These are phyloP conservation scores for Kalmusia sp. DNA, from an alignment of 2,329 filamentous ascomycete genomes.

Conservation along the genomic window DNA sequence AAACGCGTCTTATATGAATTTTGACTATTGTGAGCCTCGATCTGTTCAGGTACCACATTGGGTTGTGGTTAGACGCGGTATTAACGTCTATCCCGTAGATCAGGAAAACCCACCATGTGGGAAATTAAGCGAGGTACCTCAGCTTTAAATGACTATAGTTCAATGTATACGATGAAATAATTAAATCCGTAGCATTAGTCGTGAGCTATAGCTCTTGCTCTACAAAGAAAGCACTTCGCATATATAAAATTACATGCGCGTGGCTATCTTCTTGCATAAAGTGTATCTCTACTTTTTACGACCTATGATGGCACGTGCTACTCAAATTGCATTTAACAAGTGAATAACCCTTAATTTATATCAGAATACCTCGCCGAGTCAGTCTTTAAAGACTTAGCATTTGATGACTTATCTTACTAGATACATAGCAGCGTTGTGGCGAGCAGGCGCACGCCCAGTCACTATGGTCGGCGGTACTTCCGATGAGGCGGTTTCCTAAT, in stretches of 20 bases:
- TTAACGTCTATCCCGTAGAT: conserved; percentile 14
- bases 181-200: not conserved
- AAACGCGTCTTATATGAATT: too few relatives aligned
- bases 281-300: not conserved
- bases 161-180: conserved; percentile 3
- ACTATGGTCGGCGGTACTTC: not conserved
- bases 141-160: conserved; percentile 6
- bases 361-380: not conserved
- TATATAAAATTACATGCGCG: conserved; percentile 7
- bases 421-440: conserved; percentile 9
- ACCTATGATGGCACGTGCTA: not conserved
- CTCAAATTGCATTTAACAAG: conserved; percentile 5
- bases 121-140: conserved; percentile 16
- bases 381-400: not conserved
- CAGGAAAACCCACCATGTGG: not conserved
- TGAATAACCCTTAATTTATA: not conserved
- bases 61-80: too few relatives aligned
- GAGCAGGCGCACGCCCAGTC: not conserved
- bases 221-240: conserved; percentile 4
- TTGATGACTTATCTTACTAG: not conserved
- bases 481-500: not conserved
- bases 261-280: not conserved
- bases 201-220: not conserved
- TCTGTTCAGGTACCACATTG: too few relatives aligned
- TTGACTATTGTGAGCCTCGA: too few relatives aligned